These are phyloP conservation scores for Curvularia sp. DNA, from an alignment of 2,329 filamentous ascomycete species.

Conservation along the genomic window DNA sequence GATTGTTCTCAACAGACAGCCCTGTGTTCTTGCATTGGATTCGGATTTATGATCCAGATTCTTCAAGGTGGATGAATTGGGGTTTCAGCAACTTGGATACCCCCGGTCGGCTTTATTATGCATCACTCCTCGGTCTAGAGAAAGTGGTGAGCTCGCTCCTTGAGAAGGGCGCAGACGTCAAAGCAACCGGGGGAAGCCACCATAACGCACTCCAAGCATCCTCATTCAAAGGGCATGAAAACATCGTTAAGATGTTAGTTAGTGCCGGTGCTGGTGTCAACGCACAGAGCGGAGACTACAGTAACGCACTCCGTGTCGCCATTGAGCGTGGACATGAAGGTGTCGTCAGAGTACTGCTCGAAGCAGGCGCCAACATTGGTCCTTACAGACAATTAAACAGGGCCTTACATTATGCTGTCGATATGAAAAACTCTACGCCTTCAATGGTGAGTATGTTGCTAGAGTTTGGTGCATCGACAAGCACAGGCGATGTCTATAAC, in stretches of 20 bases:
- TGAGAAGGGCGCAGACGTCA: constrained; percentile 28
- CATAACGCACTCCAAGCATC: constrained; percentile 33
- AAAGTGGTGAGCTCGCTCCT: constrained; percentile 23
- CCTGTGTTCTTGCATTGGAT: constrained; percentile 31
- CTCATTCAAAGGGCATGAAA: constrained; percentile 23
- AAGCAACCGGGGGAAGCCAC: constrained; percentile 22
- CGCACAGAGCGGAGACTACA: constrained; percentile 16
- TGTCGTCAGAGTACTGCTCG: constrained; percentile 16
- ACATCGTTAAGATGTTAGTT: constrained; percentile 29
- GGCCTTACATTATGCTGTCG: neutral
- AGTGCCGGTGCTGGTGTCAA: constrained; percentile 22
- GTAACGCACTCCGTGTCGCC: constrained; percentile 28
- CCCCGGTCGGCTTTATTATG: constrained; percentile 28
- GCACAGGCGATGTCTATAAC: neutral
- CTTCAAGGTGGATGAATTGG: neutral
- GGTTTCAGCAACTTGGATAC: too few species aligned
- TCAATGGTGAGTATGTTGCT: neutral
- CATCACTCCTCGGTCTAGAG: constrained; percentile 22
- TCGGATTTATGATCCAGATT: constrained; percentile 24
- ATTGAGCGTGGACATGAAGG: neutral
- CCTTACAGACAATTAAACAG: neutral
- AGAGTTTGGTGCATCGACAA: neutral
- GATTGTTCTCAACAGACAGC: constrained; percentile 19
- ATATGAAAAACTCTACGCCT: neutral
- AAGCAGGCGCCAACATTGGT: constrained; percentile 20